A percentile compares a stretch with the other conserved stretches of the same genome.
These are phyloP conservation scores for Austroboletus niveus DNA, from an alignment of 1,284 basidiomycete species.

Conservation along the genomic window DNA sequence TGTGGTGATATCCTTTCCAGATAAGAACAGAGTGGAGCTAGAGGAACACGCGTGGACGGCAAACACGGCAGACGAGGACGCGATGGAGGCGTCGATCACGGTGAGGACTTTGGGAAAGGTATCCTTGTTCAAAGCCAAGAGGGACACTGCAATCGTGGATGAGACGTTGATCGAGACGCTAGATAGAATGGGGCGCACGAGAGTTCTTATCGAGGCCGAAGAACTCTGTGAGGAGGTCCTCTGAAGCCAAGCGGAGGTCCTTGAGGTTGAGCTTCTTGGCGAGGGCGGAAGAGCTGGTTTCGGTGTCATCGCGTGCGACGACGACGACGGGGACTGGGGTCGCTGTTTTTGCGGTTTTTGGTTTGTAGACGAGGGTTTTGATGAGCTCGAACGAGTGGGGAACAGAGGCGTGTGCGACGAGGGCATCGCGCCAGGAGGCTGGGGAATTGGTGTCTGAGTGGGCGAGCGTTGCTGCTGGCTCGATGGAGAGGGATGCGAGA, in stretches of 20 bases:
- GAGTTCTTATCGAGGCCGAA: constrained; percentile 86
- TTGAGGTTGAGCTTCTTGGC: constrained; percentile 86
- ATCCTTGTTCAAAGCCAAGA: constrained; percentile 68
- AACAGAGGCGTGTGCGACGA: constrained; percentile 46
- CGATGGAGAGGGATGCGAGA: constrained; percentile 53
- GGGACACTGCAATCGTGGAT: constrained; percentile 58
- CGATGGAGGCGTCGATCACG: constrained; percentile 77
- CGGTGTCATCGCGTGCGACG: constrained; percentile 81
- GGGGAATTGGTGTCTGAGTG: constrained; percentile 64
- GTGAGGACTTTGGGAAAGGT: constrained; percentile 76
- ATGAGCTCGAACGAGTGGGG: constrained; percentile 67
- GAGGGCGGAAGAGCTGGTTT: constrained; percentile 73
- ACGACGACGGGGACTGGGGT: constrained; percentile 85
- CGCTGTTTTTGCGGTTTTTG: constrained; percentile 87
- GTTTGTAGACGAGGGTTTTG: constrained; percentile 88
- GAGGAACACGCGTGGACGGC: constrained; percentile 78
- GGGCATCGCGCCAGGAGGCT: constrained; percentile 63
- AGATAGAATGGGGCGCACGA: constrained; percentile 46
- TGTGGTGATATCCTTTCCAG: constrained; percentile 69
- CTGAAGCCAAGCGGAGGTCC: constrained; percentile 85
- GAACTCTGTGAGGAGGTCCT: constrained; percentile 86
- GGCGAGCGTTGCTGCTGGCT: constrained; percentile 46
- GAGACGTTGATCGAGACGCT: background rate
- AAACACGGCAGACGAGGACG: constrained; percentile 57
- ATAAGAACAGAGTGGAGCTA: constrained; percentile 70